These are phyloP conservation scores for Pyrenochaeta sp. DNA, from an alignment of 2,329 filamentous ascomycete species.

Conservation along the genomic window DNA sequence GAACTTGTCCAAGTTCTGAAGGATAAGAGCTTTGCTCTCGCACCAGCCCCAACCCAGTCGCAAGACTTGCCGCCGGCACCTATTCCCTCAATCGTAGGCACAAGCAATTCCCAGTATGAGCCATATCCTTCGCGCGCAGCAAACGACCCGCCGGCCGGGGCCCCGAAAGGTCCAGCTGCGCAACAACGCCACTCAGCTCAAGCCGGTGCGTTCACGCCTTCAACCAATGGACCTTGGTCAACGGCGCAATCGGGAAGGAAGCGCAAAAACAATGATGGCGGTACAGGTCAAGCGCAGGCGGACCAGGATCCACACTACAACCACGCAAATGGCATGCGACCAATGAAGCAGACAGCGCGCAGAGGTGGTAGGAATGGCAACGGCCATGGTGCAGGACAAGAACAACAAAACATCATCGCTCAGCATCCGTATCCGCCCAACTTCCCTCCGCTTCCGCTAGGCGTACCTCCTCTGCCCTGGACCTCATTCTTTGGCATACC, in stretches of 20 bases:
- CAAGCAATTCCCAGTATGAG: slow-evolving; percentile 28
- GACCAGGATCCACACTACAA: slow-evolving; percentile 50
- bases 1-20: slow-evolving; percentile 73
- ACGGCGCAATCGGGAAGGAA: slow-evolving; percentile 56
- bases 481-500: slow-evolving; percentile 69
- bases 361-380: slow-evolving; percentile 43
- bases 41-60: slow-evolving; percentile 27
- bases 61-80: slow-evolving; percentile 28
- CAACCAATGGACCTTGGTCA: slow-evolving; percentile 12
- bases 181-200: slow-evolving; percentile 20
- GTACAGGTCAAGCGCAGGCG: slow-evolving; percentile 53
- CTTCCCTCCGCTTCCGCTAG: slow-evolving; percentile 51
- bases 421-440: slow-evolving; percentile 17
- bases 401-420: slow-evolving; percentile 13
- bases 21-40: slow-evolving; percentile 56
- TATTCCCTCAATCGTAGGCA: slow-evolving; percentile 30
- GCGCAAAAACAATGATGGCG: slow-evolving; percentile 64
- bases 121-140: slow-evolving; percentile 21
- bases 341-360: slow-evolving; percentile 66
- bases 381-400: slow-evolving; percentile 9
- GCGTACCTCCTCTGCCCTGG: slow-evolving; percentile 62
- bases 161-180: slow-evolving; percentile 32
- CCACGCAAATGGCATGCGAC: slow-evolving; percentile 44
- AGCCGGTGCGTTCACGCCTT: slow-evolving; percentile 17
- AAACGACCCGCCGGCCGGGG: slow-evolving; percentile 30